Conservation (phyloP, 1,284 basidiomycete species). For the Abortiporus biennis region DNA sequence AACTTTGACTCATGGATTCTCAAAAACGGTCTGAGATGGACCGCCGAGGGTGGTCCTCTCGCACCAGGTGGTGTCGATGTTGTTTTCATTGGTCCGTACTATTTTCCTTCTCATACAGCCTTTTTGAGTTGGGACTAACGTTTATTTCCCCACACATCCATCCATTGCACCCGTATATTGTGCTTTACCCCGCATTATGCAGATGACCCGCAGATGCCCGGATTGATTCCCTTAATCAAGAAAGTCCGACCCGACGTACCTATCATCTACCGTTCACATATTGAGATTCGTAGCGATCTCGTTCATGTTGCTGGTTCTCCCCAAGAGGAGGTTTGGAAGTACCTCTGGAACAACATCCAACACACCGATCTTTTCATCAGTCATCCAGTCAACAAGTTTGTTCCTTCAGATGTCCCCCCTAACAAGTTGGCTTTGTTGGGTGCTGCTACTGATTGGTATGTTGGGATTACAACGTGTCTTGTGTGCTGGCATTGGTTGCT, state of each 20-base stretch:
- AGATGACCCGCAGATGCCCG: conserved; percentile 85
- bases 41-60: conserved; percentile 71
- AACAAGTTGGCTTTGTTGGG: conserved; percentile 67
- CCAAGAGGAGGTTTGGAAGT: conserved; percentile 85
- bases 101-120: not conserved
- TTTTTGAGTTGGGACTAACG: not conserved
- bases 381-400: conserved; percentile 89
- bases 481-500: conserved; percentile 6
- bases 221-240: conserved; percentile 82
- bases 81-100: conserved; percentile 67
- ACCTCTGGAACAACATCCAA: conserved; percentile 85
- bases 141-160: conserved; percentile 3
- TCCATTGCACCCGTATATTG: no score
- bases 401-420: conserved; percentile 74
- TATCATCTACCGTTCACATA: conserved; percentile 86
- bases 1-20: conserved; percentile 85
- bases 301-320: conserved; percentile 70
- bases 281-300: conserved; percentile 81
- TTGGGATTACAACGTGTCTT: conserved; percentile 5
- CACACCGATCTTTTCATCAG: conserved; percentile 82
- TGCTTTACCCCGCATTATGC: conserved; percentile 1
- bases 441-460: conserved; percentile 76
- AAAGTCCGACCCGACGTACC: conserved; percentile 75
- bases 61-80: conserved; percentile 76
- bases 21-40: conserved; percentile 79